Evolutionary conservation across 2,329 filamentous ascomycete genomes (phyloP).

Genomic region (Epicoccum sorghinum): DNA sequence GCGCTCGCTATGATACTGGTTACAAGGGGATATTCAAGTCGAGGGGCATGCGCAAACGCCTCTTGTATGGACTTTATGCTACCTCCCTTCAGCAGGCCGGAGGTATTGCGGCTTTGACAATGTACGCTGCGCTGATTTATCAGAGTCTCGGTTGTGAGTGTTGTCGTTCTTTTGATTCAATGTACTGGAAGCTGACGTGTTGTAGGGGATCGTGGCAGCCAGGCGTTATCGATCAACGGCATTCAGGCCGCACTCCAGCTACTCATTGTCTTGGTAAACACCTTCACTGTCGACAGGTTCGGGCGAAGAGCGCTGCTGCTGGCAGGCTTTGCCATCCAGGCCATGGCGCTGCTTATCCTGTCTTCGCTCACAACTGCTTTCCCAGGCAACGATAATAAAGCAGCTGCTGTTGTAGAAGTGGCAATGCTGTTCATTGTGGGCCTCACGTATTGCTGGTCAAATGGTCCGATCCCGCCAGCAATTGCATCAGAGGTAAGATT

Average conservation of each 20-base stretch:
- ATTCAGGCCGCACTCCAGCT: slow-evolving; percentile 10
- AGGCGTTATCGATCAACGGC: slow-evolving; percentile 9
- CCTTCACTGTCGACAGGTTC: slow-evolving; percentile 9
- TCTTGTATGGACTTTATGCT: slow-evolving; percentile 8
- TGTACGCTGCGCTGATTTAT: slow-evolving; percentile 15
- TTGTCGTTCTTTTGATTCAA: not conserved
- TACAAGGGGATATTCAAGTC: slow-evolving; percentile 13
- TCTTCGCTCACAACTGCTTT: slow-evolving; percentile 3
- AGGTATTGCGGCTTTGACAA: slow-evolving; percentile 12
- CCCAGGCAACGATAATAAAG: slow-evolving; percentile 2
- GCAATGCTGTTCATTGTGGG: slow-evolving; percentile 15
- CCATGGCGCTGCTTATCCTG: not conserved
- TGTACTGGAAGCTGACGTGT: not conserved
- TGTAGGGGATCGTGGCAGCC: slow-evolving; percentile 3
- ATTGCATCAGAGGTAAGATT: slow-evolving; percentile 7
- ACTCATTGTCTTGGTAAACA: slow-evolving; percentile 10
- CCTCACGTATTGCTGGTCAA: slow-evolving; percentile 12
- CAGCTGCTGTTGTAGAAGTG: slow-evolving; percentile 5
- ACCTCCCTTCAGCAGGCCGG: slow-evolving; percentile 12
- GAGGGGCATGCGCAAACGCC: slow-evolving; percentile 8
- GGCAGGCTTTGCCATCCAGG: slow-evolving; percentile 12
- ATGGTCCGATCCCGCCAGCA: slow-evolving; percentile 12
- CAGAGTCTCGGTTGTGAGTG: slow-evolving; percentile 2
- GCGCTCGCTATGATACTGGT: slow-evolving; percentile 2
- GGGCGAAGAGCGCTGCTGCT: slow-evolving; percentile 10